Percentiles rank a stretch among this genome's conserved stretches.
Evolutionary conservation across 306 rosid genomes (phyloP).

Genomic region (Trifolium dubium): DNA sequence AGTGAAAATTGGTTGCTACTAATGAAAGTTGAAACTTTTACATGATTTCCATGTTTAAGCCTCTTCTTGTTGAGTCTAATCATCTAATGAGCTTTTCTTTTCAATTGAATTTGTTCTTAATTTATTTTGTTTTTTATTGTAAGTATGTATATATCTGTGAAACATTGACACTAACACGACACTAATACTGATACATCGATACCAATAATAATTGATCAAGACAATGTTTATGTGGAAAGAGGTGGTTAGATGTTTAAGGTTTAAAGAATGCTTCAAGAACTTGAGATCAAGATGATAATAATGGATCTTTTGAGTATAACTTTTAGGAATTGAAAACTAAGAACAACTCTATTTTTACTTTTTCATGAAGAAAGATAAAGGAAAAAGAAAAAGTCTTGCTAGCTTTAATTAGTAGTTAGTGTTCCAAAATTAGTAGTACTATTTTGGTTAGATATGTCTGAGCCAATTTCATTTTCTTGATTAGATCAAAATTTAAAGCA

Average conservation of each 20-base stretch:
- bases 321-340: neutral
- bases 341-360: slow-evolving; percentile 4
- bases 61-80: slow-evolving; percentile 34
- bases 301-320: too few species aligned
- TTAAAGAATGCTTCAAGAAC: too few species aligned
- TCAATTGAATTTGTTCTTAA: neutral
- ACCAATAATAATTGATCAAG: too few species aligned
- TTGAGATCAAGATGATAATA: too few species aligned
- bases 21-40: slow-evolving; percentile 31
- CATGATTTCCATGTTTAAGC: slow-evolving; percentile 3
- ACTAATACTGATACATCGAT: too few species aligned
- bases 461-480: slow-evolving; percentile 1
- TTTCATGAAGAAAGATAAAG: neutral
- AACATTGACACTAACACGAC: too few species aligned
- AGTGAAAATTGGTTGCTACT: slow-evolving; percentile 33
- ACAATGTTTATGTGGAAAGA: too few species aligned
- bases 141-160: too few species aligned
- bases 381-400: neutral
- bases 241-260: too few species aligned
- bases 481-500: slow-evolving; percentile 30
- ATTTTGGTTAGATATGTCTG: neutral
- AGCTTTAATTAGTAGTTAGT: slow-evolving; percentile 26
- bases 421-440: slow-evolving; percentile 15
- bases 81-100: neutral
- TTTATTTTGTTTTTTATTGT: neutral